Evolutionary conservation across 768 basidiomycete genomes (phyloP), one percentile per base, ranked within the genome.

Genomic region (Phlegmacium glaucopus): DNA sequence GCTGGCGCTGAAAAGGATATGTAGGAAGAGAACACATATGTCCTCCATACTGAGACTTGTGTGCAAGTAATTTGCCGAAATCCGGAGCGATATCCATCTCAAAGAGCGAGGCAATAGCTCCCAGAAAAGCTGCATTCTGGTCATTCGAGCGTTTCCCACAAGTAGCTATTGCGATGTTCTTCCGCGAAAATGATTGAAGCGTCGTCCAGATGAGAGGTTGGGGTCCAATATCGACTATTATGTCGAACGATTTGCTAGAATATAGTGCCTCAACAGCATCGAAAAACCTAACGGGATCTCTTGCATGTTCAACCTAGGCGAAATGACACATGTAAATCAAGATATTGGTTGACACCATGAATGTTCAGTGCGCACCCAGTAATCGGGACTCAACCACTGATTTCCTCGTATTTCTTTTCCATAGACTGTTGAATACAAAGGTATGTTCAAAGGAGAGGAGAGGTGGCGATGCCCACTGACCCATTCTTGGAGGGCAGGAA

Each of bases 1-100:
- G 61, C 10, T 55, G 55, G 16, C 61, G 54, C 48, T 64, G 62
- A 51, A 59, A 67, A 1, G 65, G 64, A 48, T 67, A 67, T 2
- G 64, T 64, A 0, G 64, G 65, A 28, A 67, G 34, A n/a, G 36
- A 22, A 22, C 3, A 22, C 22, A 17, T n/a, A n/a, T 1, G 44
- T 53, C 38, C 55, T 62, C 11, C 30, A 22, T 29, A 30, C 36
- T 11, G 35, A 22, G 22, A 22, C 22, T 22, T 22, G 5, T 22
- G 32, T 13, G 49, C 30, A 28, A 56, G n/a, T n/a, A n/a, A n/a
- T n/a, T n/a, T n/a, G n/a, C n/a, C n/a, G 13, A 65, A 59, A 34
- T 64, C 40, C 8, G 44, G 49, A 7, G 44, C 47, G 4, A 54
- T 26, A 1, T 58, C 58, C 29, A 39, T 32, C 50, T 61, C 55